A percentile compares a stretch with the other conserved stretches of the same genome.
Evolutionary conservation across 2,329 filamentous ascomycete species (phyloP).

Genomic region (Pochonia chlamydosporia): DNA sequence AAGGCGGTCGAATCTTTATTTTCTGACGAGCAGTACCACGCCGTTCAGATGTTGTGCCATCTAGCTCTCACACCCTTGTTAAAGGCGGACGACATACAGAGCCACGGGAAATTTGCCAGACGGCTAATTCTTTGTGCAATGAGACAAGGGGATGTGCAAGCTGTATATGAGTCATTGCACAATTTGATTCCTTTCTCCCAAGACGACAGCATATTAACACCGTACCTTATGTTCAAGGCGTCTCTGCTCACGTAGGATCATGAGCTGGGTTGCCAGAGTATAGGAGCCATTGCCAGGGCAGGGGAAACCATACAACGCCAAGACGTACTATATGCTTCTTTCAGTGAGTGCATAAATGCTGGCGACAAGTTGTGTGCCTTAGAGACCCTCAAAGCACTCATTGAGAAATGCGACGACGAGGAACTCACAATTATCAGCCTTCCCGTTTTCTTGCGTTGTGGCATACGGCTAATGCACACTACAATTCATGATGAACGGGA

Average conservation of each 20-base stretch:
- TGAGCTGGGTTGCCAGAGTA: conserved; percentile 55
- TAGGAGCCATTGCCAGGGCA: conserved; percentile 47
- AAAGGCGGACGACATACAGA: conserved; percentile 55
- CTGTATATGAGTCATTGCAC: conserved; percentile 35
- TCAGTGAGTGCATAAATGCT: conserved; percentile 65
- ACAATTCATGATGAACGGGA: conserved; percentile 25
- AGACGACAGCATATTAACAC: conserved; percentile 56
- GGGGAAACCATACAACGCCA: conserved; percentile 38
- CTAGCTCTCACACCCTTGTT: conserved; percentile 65
- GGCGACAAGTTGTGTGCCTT: conserved; percentile 55
- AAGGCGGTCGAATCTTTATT: conserved; percentile 63
- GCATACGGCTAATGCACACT: conserved; percentile 44
- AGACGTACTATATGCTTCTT: conserved; percentile 72
- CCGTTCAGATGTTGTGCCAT: conserved; percentile 65
- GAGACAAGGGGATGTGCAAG: conserved; percentile 29
- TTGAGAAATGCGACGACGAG: conserved; percentile 18
- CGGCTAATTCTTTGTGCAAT: conserved; percentile 69
- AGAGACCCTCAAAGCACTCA: conserved; percentile 28
- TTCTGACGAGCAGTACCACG: conserved; percentile 42
- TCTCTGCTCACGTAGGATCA: conserved; percentile 54
- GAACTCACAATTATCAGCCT: conserved; percentile 20
- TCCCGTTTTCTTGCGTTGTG: conserved; percentile 39
- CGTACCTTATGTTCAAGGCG: conserved; percentile 71
- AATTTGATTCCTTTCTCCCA: conserved; percentile 53
- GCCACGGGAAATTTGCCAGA: conserved; percentile 62